Percentiles rank a stretch among this genome's conserved stretches.
Evolutionary conservation across 208 protist species (phyloP).

Genomic region (Acanthamoeba royreba): DNA sequence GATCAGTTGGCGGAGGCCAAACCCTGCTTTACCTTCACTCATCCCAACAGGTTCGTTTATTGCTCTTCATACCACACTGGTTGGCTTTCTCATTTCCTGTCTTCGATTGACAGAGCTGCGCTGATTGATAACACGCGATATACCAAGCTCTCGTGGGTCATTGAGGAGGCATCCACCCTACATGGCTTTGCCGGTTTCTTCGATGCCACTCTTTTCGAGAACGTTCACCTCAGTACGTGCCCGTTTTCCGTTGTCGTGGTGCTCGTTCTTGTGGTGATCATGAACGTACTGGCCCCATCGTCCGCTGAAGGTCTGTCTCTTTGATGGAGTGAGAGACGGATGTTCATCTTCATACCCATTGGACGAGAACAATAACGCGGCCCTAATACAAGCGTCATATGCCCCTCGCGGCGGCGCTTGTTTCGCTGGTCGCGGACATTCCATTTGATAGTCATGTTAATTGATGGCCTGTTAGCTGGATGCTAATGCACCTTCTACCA

Average conservation of each 20-base stretch:
- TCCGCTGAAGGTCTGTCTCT: neutral
- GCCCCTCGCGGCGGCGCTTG: neutral
- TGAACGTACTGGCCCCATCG: too few relatives aligned
- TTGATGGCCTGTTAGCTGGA: too few relatives aligned
- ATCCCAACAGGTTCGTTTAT: constrained; percentile 75
- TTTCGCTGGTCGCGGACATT: neutral
- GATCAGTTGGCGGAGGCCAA: constrained; percentile 58
- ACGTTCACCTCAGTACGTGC: constrained; percentile 77
- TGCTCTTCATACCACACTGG: neutral
- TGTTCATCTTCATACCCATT: neutral
- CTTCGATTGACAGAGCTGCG: neutral
- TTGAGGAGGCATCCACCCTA: constrained; percentile 38
- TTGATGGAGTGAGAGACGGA: neutral
- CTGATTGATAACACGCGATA: constrained; percentile 70
- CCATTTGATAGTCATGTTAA: too few relatives aligned
- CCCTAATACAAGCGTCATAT: neutral
- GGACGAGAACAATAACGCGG: neutral
- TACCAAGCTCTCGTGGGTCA: constrained; percentile 49
- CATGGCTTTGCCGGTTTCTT: constrained; percentile 91
- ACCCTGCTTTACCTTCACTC: constrained; percentile 81
- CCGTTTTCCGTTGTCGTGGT: neutral
- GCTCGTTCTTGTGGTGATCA: neutral
- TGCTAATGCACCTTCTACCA: neutral
- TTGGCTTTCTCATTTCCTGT: too few relatives aligned
- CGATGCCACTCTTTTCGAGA: constrained; percentile 80